Evolutionary conservation across 1,284 basidiomycete genomes (phyloP), one percentile per base, ranked within the genome.

Genomic region (Apiotrichum gracile): DNA sequence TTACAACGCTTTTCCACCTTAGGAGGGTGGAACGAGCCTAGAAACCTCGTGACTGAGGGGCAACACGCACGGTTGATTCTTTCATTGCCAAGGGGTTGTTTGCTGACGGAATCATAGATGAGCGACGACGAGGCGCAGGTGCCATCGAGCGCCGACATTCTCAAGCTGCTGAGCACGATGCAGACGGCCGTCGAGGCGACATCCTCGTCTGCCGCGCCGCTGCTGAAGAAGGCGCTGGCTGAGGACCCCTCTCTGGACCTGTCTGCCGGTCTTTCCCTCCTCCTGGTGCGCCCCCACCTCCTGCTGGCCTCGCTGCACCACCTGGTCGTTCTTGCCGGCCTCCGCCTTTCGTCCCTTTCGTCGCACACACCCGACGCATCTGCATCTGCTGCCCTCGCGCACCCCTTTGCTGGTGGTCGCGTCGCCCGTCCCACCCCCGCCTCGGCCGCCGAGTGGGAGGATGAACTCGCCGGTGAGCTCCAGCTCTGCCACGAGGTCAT

Each of bases 281-380:
- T 98, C 17, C 87, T 88, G 4, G 77, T 93, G 52, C 94, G 97
- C 74, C 87, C 93, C 61, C 84, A 93, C 53, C 74, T 88, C 14
- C 80, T 97, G 61, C 76, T 97, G 13, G 86, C 86, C 1, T 97
- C 97, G 69, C 78, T 97, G 9, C 91, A 94, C 52, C 86, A 91
- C 17, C 80, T 97, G 39, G 81, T 85, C 21, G 81, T 97, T 19
- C 74, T 93, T 29, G 80, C 85, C 44, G 80, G 87, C 8, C 82
- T 86, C 13, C 60, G 66, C 10, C 58, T 72, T 2, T 48, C 59
- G 3, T 48, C 54, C 8, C 26, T 50, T 10, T 29, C 41, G 16
- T 29, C 39, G 14, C 43, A 39, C 33, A 37, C 49, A 12, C 47
- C 58, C 10, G 54, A 61, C 29, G 54, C 51, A 16, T 42, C 39